These are phyloP conservation scores for Fusarium anguioides DNA, from an alignment of 2,329 filamentous ascomycete species.

Conservation along the genomic window DNA sequence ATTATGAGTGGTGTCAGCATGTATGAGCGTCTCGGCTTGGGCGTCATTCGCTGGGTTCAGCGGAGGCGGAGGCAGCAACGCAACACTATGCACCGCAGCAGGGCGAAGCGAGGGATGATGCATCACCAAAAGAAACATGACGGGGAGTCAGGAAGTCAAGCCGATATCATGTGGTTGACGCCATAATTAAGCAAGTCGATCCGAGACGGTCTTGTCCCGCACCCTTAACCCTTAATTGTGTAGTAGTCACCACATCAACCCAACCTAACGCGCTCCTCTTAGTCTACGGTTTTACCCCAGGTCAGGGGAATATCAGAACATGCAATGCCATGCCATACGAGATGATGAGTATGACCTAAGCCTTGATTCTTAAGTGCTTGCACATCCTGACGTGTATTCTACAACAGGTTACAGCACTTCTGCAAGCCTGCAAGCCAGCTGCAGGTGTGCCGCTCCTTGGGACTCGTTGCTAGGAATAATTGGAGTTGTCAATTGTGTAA, in stretches of 20 bases:
- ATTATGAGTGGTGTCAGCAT: slow-evolving; percentile 30
- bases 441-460: slow-evolving; percentile 27
- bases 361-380: slow-evolving; percentile 40
- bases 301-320: slow-evolving; percentile 16
- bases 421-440: slow-evolving; percentile 37
- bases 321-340: slow-evolving; percentile 6
- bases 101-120: slow-evolving; percentile 38
- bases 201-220: slow-evolving; percentile 38
- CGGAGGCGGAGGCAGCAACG: slow-evolving; percentile 33
- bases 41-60: slow-evolving; percentile 18
- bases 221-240: slow-evolving; percentile 33
- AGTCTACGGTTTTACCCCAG: background rate
- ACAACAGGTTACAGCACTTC: slow-evolving; percentile 28
- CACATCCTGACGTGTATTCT: slow-evolving; percentile 35
- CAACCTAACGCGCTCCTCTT: slow-evolving; percentile 27
- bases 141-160: slow-evolving; percentile 11
- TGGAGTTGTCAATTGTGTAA: slow-evolving; percentile 19
- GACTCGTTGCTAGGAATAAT: slow-evolving; percentile 22
- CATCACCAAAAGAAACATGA: slow-evolving; percentile 33
- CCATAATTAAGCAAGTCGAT: slow-evolving; percentile 32
- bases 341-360: slow-evolving; percentile 17
- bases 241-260: slow-evolving; percentile 18
- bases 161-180: slow-evolving; percentile 27
- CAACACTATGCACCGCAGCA: slow-evolving; percentile 30
- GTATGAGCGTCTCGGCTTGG: slow-evolving; percentile 23